phyloP scores from a whole-genome alignment of 1,284 basidiomycete species.

The Caloboletus inedulis region DNA sequence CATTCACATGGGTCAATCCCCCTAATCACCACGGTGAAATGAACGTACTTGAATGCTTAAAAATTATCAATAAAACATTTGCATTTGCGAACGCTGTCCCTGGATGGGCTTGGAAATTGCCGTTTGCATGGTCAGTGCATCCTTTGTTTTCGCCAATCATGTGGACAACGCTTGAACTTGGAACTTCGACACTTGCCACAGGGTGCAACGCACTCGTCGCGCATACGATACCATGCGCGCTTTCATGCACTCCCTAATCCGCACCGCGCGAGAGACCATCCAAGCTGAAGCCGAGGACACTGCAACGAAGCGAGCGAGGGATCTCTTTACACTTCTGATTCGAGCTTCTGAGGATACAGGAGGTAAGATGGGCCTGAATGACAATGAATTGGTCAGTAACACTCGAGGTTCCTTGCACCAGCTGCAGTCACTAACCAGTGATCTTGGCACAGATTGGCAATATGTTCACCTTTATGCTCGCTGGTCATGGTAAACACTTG shows the following conservation, averaged over 20 bases:
- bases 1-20: no score
- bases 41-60: no score
- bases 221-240: constrained; percentile 30
- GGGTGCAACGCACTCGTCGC: constrained; percentile 25
- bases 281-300: constrained; percentile 17
- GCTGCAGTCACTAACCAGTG: neutral
- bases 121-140: constrained; percentile 38
- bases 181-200: constrained; percentile 3
- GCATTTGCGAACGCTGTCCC: no score
- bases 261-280: constrained; percentile 37
- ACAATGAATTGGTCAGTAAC: constrained; percentile 45
- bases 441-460: constrained; percentile 45
- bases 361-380: constrained; percentile 42
- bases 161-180: neutral
- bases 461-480: constrained; percentile 50
- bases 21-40: no score
- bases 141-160: neutral
- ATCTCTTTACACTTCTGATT: constrained; percentile 49
- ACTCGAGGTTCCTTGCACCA: neutral
- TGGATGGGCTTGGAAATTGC: no score
- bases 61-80: no score
- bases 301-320: constrained; percentile 23
- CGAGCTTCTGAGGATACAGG: constrained; percentile 48
- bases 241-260: constrained; percentile 43
- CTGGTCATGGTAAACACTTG: constrained; percentile 47